Conservation (phyloP, 2,329 filamentous ascomycete species). For the Leptographium radiaticola region DNA sequence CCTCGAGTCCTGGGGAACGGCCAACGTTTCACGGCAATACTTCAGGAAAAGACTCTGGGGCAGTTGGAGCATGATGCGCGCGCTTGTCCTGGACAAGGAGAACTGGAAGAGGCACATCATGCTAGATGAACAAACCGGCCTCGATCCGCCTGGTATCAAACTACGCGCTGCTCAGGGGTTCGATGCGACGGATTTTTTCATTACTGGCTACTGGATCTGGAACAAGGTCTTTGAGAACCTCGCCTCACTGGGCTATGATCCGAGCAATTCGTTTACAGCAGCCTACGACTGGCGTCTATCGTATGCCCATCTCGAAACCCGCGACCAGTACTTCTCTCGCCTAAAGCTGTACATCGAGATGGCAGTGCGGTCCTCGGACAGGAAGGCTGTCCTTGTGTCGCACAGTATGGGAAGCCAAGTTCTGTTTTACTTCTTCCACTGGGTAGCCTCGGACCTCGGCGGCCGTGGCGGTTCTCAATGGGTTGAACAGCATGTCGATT, state of each 20-base stretch:
- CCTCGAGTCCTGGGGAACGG: constrained; percentile 91
- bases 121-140: constrained; percentile 80
- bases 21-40: constrained; percentile 72
- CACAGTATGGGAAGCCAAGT: constrained; percentile 99
- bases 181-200: constrained; percentile 93
- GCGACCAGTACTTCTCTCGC: constrained; percentile 88
- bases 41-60: constrained; percentile 94
- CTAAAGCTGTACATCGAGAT: constrained; percentile 86
- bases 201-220: constrained; percentile 94
- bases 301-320: constrained; percentile 75
- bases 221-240: constrained; percentile 97
- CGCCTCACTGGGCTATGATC: constrained; percentile 91
- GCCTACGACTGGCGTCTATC: constrained; percentile 87
- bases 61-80: constrained; percentile 98
- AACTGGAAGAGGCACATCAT: constrained; percentile 94
- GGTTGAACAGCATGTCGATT: constrained; percentile 82
- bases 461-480: constrained; percentile 74
- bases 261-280: constrained; percentile 57
- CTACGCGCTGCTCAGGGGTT: constrained; percentile 90
- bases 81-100: constrained; percentile 83
- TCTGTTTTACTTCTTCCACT: constrained; percentile 64
- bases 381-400: constrained; percentile 76
- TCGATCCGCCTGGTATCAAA: constrained; percentile 85
- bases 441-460: constrained; percentile 66
- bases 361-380: constrained; percentile 55